Conservation (phyloP, 306 rosid species). For the Quercus wislizeni region DNA sequence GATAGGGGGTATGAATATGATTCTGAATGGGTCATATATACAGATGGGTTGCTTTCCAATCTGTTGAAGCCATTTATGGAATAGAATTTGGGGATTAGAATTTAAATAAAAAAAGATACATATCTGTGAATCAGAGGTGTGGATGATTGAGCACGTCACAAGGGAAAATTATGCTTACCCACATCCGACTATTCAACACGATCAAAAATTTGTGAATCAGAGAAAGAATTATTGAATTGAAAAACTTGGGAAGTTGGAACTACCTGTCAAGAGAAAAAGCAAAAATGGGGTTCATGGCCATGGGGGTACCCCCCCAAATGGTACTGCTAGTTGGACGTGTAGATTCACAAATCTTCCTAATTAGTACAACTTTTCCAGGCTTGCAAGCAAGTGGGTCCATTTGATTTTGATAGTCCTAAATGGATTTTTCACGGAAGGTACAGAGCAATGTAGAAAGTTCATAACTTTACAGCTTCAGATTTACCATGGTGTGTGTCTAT, state of each 20-base stretch:
- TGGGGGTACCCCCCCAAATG: too few relatives aligned
- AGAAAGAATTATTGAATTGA: conserved; percentile 9
- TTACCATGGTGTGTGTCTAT: too few relatives aligned
- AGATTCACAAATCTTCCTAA: conserved; percentile 1
- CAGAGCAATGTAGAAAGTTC: too few relatives aligned
- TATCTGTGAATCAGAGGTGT: too few relatives aligned
- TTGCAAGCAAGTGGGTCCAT: conserved; percentile 16
- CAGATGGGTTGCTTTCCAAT: too few relatives aligned
- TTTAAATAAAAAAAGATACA: too few relatives aligned
- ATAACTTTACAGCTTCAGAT: too few relatives aligned
- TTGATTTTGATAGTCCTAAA: background rate
- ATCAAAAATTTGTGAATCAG: background rate
- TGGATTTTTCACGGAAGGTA: background rate
- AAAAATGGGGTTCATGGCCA: background rate
- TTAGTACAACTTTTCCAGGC: conserved; percentile 11
- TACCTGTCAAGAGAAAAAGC: conserved; percentile 17
- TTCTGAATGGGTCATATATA: too few relatives aligned
- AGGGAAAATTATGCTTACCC: conserved; percentile 1
- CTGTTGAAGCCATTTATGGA: too few relatives aligned
- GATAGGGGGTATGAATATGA: too few relatives aligned
- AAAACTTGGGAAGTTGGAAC: background rate
- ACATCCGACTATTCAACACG: conserved; percentile 4
- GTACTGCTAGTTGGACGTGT: conserved; percentile 3
- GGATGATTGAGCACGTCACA: conserved; percentile 2
- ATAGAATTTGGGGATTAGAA: too few relatives aligned